phyloP scores from a whole-genome alignment of 805 yeast genomes.

The Kuraishia hungarica region DNA sequence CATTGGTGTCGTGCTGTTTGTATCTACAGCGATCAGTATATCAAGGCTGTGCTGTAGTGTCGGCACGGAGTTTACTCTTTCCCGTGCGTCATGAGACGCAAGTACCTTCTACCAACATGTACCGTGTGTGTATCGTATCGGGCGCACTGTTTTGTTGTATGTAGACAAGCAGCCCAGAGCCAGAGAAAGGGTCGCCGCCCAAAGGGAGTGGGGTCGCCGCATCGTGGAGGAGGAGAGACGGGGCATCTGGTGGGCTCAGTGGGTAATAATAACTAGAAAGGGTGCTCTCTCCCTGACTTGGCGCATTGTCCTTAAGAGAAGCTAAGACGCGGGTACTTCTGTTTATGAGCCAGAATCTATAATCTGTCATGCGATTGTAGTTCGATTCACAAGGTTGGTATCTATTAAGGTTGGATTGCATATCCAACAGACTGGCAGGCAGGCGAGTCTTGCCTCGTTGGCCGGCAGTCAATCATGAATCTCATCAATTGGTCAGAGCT shows the following conservation, averaged over 20 bases:
- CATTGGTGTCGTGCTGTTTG: background rate
- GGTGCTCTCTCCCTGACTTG: background rate
- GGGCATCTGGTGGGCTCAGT: background rate
- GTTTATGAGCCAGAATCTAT: background rate
- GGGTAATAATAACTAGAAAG: background rate
- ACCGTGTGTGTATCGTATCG: too few relatives aligned
- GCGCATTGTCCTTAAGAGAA: background rate
- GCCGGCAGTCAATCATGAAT: too few relatives aligned
- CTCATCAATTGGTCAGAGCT: too few relatives aligned
- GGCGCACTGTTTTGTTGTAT: background rate
- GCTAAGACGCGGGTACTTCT: background rate
- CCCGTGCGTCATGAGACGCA: background rate
- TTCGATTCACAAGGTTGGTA: background rate
- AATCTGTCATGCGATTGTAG: background rate
- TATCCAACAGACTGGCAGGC: background rate
- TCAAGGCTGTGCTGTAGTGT: background rate
- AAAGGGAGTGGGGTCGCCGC: too few relatives aligned
- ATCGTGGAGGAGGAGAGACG: background rate
- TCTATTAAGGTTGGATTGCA: background rate
- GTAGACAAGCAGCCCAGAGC: too few relatives aligned
- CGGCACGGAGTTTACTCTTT: background rate
- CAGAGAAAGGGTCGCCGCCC: too few relatives aligned
- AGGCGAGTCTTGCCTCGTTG: too few relatives aligned
- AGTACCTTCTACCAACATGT: too few relatives aligned
- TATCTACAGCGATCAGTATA: background rate